Evolutionary conservation across 176 grass and related monocot genomes (phyloP).

Genomic region (sorghum (Sorghum bicolor)): Sorghum_bicolor_NCBIv3 NC_012879.2:59839501-59840000

Average conservation of each 20-base stretch:
- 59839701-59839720: slow-evolving; percentile 17
- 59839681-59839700: slow-evolving; percentile 59
- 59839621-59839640: slow-evolving; percentile 26
- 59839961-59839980: slow-evolving; percentile 20
- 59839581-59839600: slow-evolving; percentile 45
- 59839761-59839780: slow-evolving; percentile 10
- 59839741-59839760: slow-evolving; percentile 28
- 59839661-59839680: slow-evolving; percentile 49
- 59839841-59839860: slow-evolving; percentile 35
- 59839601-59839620: slow-evolving; percentile 36
- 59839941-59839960: slow-evolving; percentile 1
- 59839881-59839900: background rate
- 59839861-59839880: slow-evolving; percentile 24
- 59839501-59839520: background rate
- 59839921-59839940: slow-evolving; percentile 43
- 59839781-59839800: background rate
- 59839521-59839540: slow-evolving; percentile 20
- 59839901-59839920: background rate
- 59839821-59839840: slow-evolving; percentile 33
- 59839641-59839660: slow-evolving; percentile 55
- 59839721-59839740: slow-evolving; percentile 26
- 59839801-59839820: slow-evolving; percentile 26
- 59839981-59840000: slow-evolving; percentile 15
- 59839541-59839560: slow-evolving; percentile 14
- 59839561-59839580: slow-evolving; percentile 26